Base-by-base conservation (phyloP, 306 rosid species). In the Cucumis melo region DNA sequence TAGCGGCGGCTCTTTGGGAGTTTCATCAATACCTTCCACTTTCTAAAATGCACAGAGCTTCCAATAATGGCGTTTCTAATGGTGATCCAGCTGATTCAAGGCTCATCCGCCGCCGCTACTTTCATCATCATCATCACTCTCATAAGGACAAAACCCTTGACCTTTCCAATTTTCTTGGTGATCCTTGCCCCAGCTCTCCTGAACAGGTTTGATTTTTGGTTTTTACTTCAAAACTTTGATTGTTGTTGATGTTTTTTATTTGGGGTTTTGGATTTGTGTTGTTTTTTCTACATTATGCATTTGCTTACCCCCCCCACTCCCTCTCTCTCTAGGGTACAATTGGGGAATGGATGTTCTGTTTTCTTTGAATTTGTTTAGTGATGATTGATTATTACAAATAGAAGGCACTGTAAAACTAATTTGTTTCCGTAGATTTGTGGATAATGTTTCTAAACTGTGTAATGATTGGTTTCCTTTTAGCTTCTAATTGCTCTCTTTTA, bases 1-100 rank as follows among this genome's bases (percentile, higher is more conserved):
- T 92, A 5, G 97, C 90, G 54, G 93, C 97, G 1, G 85, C 97
- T 56, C 96, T 90, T 78, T 94, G 96, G 99, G 76, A 72, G 59
- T 72, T 72, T 46, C 76, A 87, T 75, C 85, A 82, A 54, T 77
- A 77, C 62, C 77, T 56, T 27, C 85, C 92, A 5, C 84, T 71
- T 57, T 77, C 85, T 65, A 77, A 82, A 73, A 92, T 94, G 99
- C 93, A 92, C 88, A 89, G 87, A 13, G 61, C 80, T 60, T 48
- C 76, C 64, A 80, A 23, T 46, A 87, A 83, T 87, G 83, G 74
- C 13, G 82, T 64, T 10, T 64, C 71, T 64, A 64, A 77, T n/a
- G 87, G 81, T 55, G 68, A 42, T 62, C 75, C 63, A 8, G 83
- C 78, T 38, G 89, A 78, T 80, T 80, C 77, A 29, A 74, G 76